Conservation (phyloP, 257 asterid genomes). For the Fraxinus quadrangulata region DNA sequence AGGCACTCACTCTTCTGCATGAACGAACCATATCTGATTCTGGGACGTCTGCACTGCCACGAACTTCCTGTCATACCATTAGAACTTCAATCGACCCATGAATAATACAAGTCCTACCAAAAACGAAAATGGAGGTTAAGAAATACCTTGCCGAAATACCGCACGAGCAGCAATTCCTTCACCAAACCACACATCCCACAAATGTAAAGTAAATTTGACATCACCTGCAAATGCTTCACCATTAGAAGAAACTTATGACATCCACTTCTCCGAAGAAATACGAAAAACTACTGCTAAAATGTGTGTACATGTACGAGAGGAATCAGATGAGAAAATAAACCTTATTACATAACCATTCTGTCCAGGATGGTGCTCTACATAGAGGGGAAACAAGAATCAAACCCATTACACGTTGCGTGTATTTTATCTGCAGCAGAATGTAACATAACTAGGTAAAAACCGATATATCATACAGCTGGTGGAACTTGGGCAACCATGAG, state of each 20-base stretch:
- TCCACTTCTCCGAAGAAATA: not conserved
- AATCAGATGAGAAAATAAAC: slow-evolving; percentile 38
- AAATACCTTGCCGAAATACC: slow-evolving; percentile 92
- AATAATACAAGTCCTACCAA: not conserved
- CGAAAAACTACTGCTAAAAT: not conserved
- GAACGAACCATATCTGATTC: slow-evolving; percentile 63
- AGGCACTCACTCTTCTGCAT: slow-evolving; percentile 65
- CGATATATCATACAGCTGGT: not conserved
- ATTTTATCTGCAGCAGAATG: slow-evolving; percentile 62
- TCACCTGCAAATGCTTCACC: slow-evolving; percentile 55
- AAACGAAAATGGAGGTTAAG: slow-evolving; percentile 7
- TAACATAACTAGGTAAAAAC: slow-evolving; percentile 19
- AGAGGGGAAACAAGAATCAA: slow-evolving; percentile 93
- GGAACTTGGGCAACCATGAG: slow-evolving; percentile 7
- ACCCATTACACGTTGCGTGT: slow-evolving; percentile 76
- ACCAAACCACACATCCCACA: slow-evolving; percentile 91
- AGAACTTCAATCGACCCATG: not conserved
- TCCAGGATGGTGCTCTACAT: slow-evolving; percentile 95
- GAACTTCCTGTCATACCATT: slow-evolving; percentile 47
- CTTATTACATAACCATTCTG: slow-evolving; percentile 95
- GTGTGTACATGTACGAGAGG: slow-evolving; percentile 13
- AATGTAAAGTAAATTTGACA: slow-evolving; percentile 86
- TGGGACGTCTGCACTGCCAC: slow-evolving; percentile 54
- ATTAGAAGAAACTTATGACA: not conserved
- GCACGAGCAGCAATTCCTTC: slow-evolving; percentile 80